Percentiles rank a stretch among this genome's conserved stretches.
Conservation (phyloP, 371 early-diverging fungal genomes). For the Mucor mucedo region DNA sequence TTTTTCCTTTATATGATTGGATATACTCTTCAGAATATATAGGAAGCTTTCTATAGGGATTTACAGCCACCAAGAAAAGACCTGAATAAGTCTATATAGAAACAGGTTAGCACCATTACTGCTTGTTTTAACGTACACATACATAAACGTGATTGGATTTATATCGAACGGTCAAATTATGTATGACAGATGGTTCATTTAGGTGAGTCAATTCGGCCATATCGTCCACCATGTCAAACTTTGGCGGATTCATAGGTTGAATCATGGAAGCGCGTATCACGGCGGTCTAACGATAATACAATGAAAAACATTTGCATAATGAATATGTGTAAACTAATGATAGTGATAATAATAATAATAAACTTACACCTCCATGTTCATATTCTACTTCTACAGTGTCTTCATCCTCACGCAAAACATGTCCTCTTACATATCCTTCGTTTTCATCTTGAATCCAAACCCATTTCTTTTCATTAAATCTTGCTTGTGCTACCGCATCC, state of each 20-base stretch:
- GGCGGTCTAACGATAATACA: constrained; percentile 17
- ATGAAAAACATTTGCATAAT: neutral
- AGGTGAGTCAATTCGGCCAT: constrained; percentile 98
- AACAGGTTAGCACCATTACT: no score
- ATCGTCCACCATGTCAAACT: constrained; percentile 98
- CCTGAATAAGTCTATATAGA: constrained; percentile 95
- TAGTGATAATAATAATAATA: neutral
- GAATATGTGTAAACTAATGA: neutral
- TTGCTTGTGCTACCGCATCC: constrained; percentile 72
- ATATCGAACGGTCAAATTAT: constrained; percentile 95
- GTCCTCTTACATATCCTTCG: constrained; percentile 16
- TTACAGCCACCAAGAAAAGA: constrained; percentile 98
- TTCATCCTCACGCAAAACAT: constrained; percentile 11
- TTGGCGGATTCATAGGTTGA: constrained; percentile 96
- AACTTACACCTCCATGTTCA: constrained; percentile 16
- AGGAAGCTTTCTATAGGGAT: constrained; percentile 95
- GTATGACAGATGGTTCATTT: constrained; percentile 98
- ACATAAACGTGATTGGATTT: constrained; percentile 91
- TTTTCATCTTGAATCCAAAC: constrained; percentile 25
- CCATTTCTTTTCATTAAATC: constrained; percentile 27
- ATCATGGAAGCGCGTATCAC: constrained; percentile 69
- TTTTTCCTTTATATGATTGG: constrained; percentile 82
- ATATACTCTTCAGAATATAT: constrained; percentile 92
- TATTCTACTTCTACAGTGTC: constrained; percentile 20
- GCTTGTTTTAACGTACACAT: constrained; percentile 34